Evolutionary conservation across 768 basidiomycete species (phyloP).

Genomic region (Dentipellis sp.): DNA sequence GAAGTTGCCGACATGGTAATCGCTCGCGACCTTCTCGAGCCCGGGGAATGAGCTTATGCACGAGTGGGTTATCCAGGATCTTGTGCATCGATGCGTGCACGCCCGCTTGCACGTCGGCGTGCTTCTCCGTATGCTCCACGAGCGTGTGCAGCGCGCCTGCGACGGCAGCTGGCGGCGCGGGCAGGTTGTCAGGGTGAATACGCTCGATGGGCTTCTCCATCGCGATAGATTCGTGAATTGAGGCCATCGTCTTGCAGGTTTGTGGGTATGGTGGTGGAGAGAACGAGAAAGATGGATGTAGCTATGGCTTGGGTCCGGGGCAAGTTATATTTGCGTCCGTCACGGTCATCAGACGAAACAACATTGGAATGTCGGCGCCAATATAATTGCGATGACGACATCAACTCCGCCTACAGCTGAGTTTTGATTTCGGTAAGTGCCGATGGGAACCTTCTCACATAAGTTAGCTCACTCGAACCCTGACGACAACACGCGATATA

Average conservation of each 20-base stretch:
- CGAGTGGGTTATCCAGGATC: slow-evolving; percentile 23
- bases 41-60: slow-evolving; percentile 45
- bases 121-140: slow-evolving; percentile 27
- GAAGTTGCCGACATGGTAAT: slow-evolving; percentile 53
- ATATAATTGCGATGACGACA: no score
- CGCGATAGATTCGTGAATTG: not conserved
- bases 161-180: slow-evolving; percentile 3
- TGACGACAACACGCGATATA: no score
- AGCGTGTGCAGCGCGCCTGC: slow-evolving; percentile 26
- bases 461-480: no score
- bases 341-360: no score
- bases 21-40: slow-evolving; percentile 40
- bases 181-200: not conserved
- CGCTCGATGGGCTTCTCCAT: not conserved
- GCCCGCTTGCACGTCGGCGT: slow-evolving; percentile 17
- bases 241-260: not conserved
- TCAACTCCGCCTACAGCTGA: no score
- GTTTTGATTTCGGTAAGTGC: no score
- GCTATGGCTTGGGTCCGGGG: not conserved
- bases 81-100: slow-evolving; percentile 27
- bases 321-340: not conserved
- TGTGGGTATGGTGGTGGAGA: not conserved
- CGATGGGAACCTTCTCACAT: no score
- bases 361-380: no score
- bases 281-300: not conserved